Percentiles rank a stretch among this genome's conserved stretches.
Evolutionary conservation across 441 rosid species (phyloP).

Genomic region (Pelargonium myrrhifolium): DNA sequence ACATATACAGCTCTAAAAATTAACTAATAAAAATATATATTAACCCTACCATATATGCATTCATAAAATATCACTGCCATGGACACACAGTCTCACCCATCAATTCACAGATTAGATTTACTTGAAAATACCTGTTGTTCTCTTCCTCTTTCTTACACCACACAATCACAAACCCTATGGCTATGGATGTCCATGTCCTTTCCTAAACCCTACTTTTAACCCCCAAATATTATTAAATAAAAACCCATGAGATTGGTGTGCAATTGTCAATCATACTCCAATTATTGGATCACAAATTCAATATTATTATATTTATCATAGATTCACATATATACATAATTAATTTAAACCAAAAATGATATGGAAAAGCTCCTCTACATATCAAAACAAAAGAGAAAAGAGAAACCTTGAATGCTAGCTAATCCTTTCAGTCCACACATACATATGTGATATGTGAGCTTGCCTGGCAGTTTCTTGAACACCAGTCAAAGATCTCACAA

Average conservation of each 20-base stretch:
- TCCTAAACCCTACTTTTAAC: too few relatives aligned
- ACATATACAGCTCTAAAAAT: neutral
- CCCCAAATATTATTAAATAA: too few relatives aligned
- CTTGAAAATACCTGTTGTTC: neutral
- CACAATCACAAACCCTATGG: neutral
- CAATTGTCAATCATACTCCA: neutral
- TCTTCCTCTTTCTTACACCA: neutral
- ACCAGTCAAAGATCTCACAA: too few relatives aligned
- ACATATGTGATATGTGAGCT: too few relatives aligned
- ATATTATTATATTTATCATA: too few relatives aligned
- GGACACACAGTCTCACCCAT: neutral
- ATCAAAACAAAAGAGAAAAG: neutral
- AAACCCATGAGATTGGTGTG: neutral
- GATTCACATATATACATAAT: neutral
- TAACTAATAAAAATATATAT: too few relatives aligned
- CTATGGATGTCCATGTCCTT: neutral
- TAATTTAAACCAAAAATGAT: too few relatives aligned
- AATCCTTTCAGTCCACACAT: neutral
- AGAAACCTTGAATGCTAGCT: neutral
- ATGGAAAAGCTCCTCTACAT: too few relatives aligned
- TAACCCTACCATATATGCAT: neutral
- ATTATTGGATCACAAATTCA: neutral
- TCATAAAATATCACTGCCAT: neutral
- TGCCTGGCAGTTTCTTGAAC: too few relatives aligned
- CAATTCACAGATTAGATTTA: neutral